A percentile compares a stretch with the other conserved stretches of the same genome.
These are phyloP conservation scores for Symmetrospora coprosmae DNA, from an alignment of 768 basidiomycete genomes.

Conservation along the genomic window DNA sequence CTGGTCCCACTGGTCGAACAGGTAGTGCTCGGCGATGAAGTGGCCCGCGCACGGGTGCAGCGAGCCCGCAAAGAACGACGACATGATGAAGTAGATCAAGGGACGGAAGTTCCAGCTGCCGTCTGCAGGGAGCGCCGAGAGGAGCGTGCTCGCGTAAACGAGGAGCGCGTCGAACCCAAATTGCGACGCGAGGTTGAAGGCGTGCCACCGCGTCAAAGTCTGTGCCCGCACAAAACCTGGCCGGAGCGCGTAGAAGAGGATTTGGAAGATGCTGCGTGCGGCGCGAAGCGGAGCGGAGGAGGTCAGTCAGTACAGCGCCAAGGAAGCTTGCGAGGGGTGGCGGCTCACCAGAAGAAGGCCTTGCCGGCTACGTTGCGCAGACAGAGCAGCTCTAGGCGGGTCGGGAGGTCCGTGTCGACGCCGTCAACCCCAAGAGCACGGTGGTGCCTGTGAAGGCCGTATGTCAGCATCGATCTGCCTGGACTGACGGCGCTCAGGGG, in stretches of 20 bases:
- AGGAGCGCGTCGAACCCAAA: slow-evolving; percentile 59
- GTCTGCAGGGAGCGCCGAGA: background rate
- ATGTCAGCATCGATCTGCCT: background rate
- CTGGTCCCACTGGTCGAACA: slow-evolving; percentile 75
- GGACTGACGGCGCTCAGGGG: background rate
- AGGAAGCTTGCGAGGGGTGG: background rate
- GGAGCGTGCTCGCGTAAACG: slow-evolving; percentile 27
- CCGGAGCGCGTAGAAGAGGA: slow-evolving; percentile 91
- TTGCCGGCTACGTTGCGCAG: slow-evolving; percentile 95
- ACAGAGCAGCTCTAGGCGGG: slow-evolving; percentile 63
- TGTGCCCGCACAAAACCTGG: slow-evolving; percentile 84
- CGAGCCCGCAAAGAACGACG: slow-evolving; percentile 91
- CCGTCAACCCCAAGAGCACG: slow-evolving; percentile 91
- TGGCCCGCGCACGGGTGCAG: slow-evolving; percentile 91
- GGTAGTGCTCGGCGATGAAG: slow-evolving; percentile 92
- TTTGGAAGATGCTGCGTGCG: slow-evolving; percentile 95
- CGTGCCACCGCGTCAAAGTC: slow-evolving; percentile 66
- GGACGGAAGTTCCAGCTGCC: slow-evolving; percentile 38
- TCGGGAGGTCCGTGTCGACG: slow-evolving; percentile 88
- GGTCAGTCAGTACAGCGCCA: background rate
- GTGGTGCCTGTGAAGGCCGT: slow-evolving; percentile 47
- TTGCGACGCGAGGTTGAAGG: slow-evolving; percentile 57
- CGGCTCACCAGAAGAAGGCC: slow-evolving; percentile 75
- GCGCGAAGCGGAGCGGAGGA: background rate
- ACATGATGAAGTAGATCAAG: slow-evolving; percentile 63